Percentiles rank a stretch among this genome's conserved stretches.
Evolutionary conservation across 495 filamentous ascomycete genomes (phyloP).

Genomic region (Sabuloglossum arenarium): DNA sequence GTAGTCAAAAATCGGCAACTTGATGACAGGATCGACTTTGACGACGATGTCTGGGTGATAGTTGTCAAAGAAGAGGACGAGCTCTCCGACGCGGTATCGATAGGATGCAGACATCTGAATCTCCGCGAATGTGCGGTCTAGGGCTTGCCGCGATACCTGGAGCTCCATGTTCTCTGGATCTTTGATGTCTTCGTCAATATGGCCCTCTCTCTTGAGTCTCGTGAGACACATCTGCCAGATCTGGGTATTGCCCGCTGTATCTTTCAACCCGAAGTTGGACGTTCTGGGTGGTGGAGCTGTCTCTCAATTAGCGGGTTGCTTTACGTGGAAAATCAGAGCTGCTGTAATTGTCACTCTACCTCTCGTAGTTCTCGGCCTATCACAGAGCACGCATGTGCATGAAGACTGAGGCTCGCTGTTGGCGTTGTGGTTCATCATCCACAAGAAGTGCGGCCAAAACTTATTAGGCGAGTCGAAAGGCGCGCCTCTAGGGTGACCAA

Average conservation of each 20-base stretch:
- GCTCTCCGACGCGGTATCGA: slow-evolving; percentile 32
- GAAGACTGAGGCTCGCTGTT: slow-evolving; percentile 1
- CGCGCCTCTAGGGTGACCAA: slow-evolving; percentile 4
- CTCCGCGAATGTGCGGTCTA: slow-evolving; percentile 12
- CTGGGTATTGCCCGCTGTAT: slow-evolving; percentile 27
- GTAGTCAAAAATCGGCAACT: background rate
- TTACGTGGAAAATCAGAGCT: background rate
- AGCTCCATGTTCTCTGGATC: slow-evolving; percentile 33
- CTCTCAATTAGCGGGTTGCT: slow-evolving; percentile 5
- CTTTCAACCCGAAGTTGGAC: background rate
- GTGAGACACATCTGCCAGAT: slow-evolving; percentile 27
- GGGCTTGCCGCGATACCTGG: slow-evolving; percentile 22
- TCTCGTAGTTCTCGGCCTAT: slow-evolving; percentile 8
- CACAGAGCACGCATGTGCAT: slow-evolving; percentile 23
- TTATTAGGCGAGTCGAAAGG: slow-evolving; percentile 19
- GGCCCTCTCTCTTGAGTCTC: slow-evolving; percentile 22
- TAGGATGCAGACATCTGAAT: slow-evolving; percentile 26
- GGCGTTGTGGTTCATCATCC: slow-evolving; percentile 26
- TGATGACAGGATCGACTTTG: slow-evolving; percentile 16
- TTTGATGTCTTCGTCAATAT: slow-evolving; percentile 22
- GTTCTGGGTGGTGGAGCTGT: slow-evolving; percentile 1
- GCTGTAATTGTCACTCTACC: slow-evolving; percentile 4
- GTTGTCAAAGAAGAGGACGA: slow-evolving; percentile 31
- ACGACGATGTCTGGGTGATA: slow-evolving; percentile 15
- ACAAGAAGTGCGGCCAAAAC: slow-evolving; percentile 37